Evolutionary conservation across 768 basidiomycete genomes (phyloP), one percentile per base, ranked within the genome.

Genomic region (Phanerodontia chrysosporium): DNA sequence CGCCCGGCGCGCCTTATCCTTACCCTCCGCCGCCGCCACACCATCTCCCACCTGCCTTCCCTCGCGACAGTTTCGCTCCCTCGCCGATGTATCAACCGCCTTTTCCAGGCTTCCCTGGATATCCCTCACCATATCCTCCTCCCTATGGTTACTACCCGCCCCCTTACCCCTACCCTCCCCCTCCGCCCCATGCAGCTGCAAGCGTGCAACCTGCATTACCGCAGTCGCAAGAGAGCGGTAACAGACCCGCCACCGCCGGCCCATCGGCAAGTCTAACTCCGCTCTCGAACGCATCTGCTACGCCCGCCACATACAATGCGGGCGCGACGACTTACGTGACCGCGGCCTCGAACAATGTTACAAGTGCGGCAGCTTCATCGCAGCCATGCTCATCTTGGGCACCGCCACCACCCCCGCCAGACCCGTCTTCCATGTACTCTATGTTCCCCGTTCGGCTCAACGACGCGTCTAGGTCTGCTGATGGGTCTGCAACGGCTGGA

Each of bases 1-100:
- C 7, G 57, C 66, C 66, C 5, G 69, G 67, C 49, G 63, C 68
- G 0, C 67, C 66, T 45, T 67, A 68, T 48, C 58, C 67, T 5
- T 69, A 70, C 44, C 45, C 66, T 5, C 49, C 59, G 22, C 55
- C 55, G 32, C 27, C 22, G 14, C 45, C 56, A 52, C 52, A 35
- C 21, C 27, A 48, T 25, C 5, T 27, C 45, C 62, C 57, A 42
- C 61, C 56, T 57, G 66, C 21, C 2, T 58, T 32, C 4, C 55
- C 48, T 2, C 45, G 59, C 24, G 59, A 55, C 22, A 9, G 13
- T 22, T 44, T 39, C 16, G 44, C 53, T 1, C 56, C 57, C 10
- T 57, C 61, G 25, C 63, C 58, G 12, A 52, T 63, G 60, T 62
- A 58, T 36, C 66, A 58, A 44, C 55, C 59, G 8, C 58, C 65